Base-by-base conservation (phyloP, 1,284 basidiomycete genomes). In the Marasmius oreades region DNA sequence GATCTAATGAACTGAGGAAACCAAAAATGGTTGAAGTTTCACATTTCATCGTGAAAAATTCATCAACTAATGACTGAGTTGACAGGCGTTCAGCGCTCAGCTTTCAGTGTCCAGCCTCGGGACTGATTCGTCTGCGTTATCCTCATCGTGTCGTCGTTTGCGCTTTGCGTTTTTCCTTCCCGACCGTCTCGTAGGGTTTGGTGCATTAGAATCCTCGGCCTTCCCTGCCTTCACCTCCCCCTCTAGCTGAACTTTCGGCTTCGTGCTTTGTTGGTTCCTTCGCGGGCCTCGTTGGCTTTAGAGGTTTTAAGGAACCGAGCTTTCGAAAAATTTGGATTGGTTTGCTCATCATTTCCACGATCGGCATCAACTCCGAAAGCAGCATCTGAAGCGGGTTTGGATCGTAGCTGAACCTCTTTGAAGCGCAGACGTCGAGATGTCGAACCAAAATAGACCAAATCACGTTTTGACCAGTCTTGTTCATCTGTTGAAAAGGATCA, bases 371-470 rank as follows among this genome's bases (percentile, higher is more conserved):
- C 23, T 24, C 18, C 43, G 20, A 18, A 57, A 55, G 48, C 23
- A n/a, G 26, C 23, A 2, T 23, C 7, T 16, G 51, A 22, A 6
- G 14, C 42, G 7, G 37, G 14, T 61, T 80, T 83, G 1, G 76
- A 75, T 50, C 71, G 71, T 31, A 86, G 69, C 47, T 80, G 77
- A 4, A 86, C 80, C 64, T 85, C 81, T 55, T 75, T 78, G 72
- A 90, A 90, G 16, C 74, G 76, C 50, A 90, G 79, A 11, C 87
- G 80, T 59, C 81, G 78, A 59, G 82, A 80, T 0, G 84, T 83
- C 43, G 75, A 81, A 14, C 77, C 77, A 5, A 87, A 69, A 59
- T 86, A 81, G 3, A 67, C 65, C 7, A 87, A 67, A 2, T 74
- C 66, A 39, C 77, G 77, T 65, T 77, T 82, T 53, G 68, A 74